Base-by-base conservation (phyloP, 108 stramenopile species). In the Chaetoceros tenuissimus region DNA sequence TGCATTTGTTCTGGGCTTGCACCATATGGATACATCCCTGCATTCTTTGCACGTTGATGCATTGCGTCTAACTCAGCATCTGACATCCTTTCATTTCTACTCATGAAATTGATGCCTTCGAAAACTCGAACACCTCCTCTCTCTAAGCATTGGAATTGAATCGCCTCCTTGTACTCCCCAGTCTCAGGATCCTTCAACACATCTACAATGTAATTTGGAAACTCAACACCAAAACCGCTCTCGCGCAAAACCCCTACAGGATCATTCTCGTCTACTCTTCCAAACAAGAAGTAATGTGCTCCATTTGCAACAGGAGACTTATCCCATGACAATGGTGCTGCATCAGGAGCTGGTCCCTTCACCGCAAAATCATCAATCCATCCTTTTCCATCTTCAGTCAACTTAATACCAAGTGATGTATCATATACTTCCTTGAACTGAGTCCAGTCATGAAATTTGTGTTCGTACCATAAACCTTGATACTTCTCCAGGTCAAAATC, bases 391-490 rank as follows among this genome's bases (percentile, higher is more conserved):
- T 62, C 80, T 5, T 63, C 51, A 1, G 76, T 81, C 2, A 81
- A 69, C 65, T 84, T 84, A 60, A 94, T 94, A 66, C 77, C 89
- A 31, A 94, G 81, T 24, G 93, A 83, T 20, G 93, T 94, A 51
- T 94, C 93, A 31, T 94, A 94, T 0, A 94, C 93, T 59, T 94
- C 93, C 60, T 90, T 91, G 80, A 94, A 94, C 54, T 94, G 93
- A 22, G 93, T 94, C 87, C 87, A 94, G 48, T 94, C 93, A 66
- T 94, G 93, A 66, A 91, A 94, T 59, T 87, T 85, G 5, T 87
- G 84, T 52, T 94, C 92, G 57, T 94, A 94, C 93, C 93, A 94
- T 24, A 76, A 61, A 1, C 93, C 93, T 71, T 89, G 80, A 61
- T 91, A 94, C 58, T 91, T 91, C 45, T 80, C 66, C 22, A 94